Conservation (phyloP, 129 eudicot species). For the Smallanthus sonchifolius region DNA sequence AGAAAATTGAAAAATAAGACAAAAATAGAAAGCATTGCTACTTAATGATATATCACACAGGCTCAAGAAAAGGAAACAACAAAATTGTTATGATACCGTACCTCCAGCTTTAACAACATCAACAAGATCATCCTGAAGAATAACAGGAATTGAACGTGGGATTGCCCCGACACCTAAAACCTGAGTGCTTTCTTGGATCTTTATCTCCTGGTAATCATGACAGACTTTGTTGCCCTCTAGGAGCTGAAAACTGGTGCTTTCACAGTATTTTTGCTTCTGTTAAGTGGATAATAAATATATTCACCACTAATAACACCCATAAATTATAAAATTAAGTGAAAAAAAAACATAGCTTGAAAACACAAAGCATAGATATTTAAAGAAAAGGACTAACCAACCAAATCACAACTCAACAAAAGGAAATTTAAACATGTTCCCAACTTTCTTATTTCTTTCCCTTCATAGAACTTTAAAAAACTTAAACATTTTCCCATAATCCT, state of each 20-base stretch:
- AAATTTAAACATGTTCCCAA: not conserved
- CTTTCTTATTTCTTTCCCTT: not conserved
- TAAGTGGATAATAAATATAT: constrained; percentile 15
- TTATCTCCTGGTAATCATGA: constrained; percentile 96
- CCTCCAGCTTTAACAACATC: constrained; percentile 99
- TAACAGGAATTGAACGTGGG: constrained; percentile 90
- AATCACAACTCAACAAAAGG: not conserved
- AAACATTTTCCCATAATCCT: not conserved
- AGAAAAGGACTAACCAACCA: not conserved
- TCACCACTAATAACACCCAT: not conserved
- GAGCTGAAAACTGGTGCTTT: constrained; percentile 77
- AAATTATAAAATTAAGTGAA: not conserved
- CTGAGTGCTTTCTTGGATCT: constrained; percentile 95
- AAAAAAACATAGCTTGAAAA: not conserved
- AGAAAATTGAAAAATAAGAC: not conserved
- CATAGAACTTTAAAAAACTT: not conserved
- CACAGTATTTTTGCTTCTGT: constrained; percentile 50
- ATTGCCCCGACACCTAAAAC: constrained; percentile 90
- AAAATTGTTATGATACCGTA: constrained; percentile 13
- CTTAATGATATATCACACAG: constrained; percentile 1
- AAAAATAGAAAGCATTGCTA: constrained; percentile 7
- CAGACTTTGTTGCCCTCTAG: constrained; percentile 62
- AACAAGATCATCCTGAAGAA: constrained; percentile 92
- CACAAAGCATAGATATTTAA: not conserved
- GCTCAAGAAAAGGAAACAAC: constrained; percentile 5